Percentiles rank a stretch among this genome's conserved stretches.
phyloP scores from a whole-genome alignment of 768 basidiomycete species.

The Tephrocybe sp. region DNA sequence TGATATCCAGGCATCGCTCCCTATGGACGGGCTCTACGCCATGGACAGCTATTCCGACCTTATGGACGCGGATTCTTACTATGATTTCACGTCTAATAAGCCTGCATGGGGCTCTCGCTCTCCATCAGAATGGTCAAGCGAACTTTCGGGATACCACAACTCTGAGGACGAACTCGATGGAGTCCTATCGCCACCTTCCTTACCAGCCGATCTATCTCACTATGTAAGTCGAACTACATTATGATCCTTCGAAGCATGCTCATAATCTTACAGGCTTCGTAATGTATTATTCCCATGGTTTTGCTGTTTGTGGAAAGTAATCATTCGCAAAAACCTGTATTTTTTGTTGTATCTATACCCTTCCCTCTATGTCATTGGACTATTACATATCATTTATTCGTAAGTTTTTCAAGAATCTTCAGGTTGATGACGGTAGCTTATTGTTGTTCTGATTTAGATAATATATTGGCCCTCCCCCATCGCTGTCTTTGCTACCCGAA shows the following conservation, averaged over 20 bases:
- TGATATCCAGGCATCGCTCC: slow-evolving; percentile 14
- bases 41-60: slow-evolving; percentile 16
- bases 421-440: slow-evolving; percentile 15
- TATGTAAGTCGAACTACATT: slow-evolving; percentile 26
- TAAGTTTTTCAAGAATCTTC: slow-evolving; percentile 9
- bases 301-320: background rate
- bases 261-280: slow-evolving; percentile 10
- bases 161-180: slow-evolving; percentile 17
- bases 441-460: slow-evolving; percentile 16
- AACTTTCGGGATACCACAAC: slow-evolving; percentile 12
- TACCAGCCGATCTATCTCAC: slow-evolving; percentile 26
- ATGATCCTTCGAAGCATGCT: background rate
- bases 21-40: slow-evolving; percentile 19
- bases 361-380: background rate
- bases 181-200: slow-evolving; percentile 21
- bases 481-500: slow-evolving; percentile 1
- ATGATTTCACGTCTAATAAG: slow-evolving; percentile 12
- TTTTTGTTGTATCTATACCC: slow-evolving; percentile 17
- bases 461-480: slow-evolving; percentile 11
- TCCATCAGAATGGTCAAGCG: slow-evolving; percentile 13
- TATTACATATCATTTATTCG: slow-evolving; percentile 15
- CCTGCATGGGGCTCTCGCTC: slow-evolving; percentile 14
- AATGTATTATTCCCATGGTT: background rate
- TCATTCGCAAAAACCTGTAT: slow-evolving; percentile 7
- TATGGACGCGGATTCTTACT: slow-evolving; percentile 14